Conservation (phyloP, 2,329 filamentous ascomycete species). For the Fonsecaea pedrosoi region DNA sequence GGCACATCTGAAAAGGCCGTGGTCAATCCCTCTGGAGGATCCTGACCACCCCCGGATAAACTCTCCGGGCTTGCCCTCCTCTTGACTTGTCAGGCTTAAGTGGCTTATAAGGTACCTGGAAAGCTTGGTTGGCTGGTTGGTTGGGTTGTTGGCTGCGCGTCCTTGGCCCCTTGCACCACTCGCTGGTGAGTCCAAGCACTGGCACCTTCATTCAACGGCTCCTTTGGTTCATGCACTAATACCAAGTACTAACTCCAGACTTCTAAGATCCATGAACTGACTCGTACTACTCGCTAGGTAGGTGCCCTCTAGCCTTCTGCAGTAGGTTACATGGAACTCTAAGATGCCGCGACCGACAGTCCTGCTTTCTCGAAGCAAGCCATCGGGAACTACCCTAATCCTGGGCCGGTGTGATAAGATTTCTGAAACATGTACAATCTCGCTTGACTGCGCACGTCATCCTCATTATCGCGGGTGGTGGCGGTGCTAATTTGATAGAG, state of each 20-base stretch:
- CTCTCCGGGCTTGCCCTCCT: background rate
- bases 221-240: background rate
- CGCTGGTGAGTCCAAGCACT: too few relatives aligned
- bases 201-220: too few relatives aligned
- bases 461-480: background rate
- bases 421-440: slow-evolving; percentile 5
- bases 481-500: slow-evolving; percentile 5
- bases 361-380: background rate
- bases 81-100: too few relatives aligned
- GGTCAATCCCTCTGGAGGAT: background rate
- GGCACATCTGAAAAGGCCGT: background rate
- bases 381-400: background rate
- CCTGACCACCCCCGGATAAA: background rate
- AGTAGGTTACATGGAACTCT: background rate
- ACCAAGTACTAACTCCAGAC: too few relatives aligned
- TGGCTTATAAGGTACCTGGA: background rate
- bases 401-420: background rate
- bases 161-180: background rate
- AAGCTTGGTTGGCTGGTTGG: background rate
- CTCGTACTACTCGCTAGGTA: too few relatives aligned
- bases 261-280: too few relatives aligned
- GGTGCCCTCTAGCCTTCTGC: too few relatives aligned
- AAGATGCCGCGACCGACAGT: background rate
- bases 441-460: slow-evolving; percentile 7
- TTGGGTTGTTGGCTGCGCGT: background rate